phyloP scores from a whole-genome alignment of 1,284 basidiomycete genomes.

The Mycena sp. region DNA sequence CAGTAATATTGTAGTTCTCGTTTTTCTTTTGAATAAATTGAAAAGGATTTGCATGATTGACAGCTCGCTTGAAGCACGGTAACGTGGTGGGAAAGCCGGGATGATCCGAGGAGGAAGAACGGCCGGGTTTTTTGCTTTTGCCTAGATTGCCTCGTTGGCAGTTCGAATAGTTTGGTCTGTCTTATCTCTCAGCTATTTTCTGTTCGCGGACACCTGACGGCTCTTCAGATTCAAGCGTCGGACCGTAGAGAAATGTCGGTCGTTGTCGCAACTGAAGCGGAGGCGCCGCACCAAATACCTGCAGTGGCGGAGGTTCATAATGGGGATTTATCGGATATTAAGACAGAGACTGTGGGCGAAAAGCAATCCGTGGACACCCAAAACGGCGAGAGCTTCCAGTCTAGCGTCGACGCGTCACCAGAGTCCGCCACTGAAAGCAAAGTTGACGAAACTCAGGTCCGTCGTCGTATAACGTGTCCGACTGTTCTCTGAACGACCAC shows the following conservation, averaged over 20 bases:
- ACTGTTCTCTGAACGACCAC: constrained; percentile 5
- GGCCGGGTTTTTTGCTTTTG: constrained; percentile 3
- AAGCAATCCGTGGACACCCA: background rate
- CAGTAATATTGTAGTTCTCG: background rate
- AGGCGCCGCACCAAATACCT: background rate
- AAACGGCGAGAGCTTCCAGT: background rate
- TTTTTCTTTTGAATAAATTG: background rate
- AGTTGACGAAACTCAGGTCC: constrained; percentile 22
- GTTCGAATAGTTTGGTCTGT: constrained; percentile 19
- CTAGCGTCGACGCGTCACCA: constrained; percentile 25
- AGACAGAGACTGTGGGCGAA: background rate
- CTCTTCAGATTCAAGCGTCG: constrained; percentile 11
- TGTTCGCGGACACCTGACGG: constrained; percentile 21
- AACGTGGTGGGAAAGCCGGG: constrained; percentile 20
- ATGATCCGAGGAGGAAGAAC: background rate
- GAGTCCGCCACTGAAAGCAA: constrained; percentile 11
- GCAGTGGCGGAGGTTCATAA: constrained; percentile 12
- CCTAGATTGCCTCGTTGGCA: constrained; percentile 18
- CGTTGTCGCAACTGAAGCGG: constrained; percentile 19
- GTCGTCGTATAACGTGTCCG: constrained; percentile 25
- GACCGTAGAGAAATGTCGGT: constrained; percentile 27
- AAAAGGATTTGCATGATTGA: background rate
- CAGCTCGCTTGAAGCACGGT: constrained; percentile 14
- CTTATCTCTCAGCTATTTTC: constrained; percentile 14
- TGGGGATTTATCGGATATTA: constrained; percentile 16